These are phyloP conservation scores for Bipolaris victoriae DNA, from an alignment of 2,329 filamentous ascomycete species.

Conservation along the genomic window DNA sequence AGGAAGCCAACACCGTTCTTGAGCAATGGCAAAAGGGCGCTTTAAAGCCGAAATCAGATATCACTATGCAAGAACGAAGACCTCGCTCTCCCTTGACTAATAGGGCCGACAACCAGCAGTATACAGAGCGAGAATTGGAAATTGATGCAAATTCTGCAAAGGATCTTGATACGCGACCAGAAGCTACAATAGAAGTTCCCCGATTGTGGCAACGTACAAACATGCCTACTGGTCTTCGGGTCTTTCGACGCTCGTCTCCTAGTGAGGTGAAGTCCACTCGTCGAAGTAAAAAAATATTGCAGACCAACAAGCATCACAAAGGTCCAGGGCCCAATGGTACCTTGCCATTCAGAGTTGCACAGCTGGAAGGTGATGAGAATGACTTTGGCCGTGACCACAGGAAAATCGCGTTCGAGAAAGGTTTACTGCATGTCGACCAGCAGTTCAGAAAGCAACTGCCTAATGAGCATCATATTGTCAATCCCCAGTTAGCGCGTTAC, in stretches of 20 bases:
- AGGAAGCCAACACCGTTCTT: slow-evolving; percentile 59
- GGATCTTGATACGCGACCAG: not conserved
- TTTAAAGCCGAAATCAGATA: slow-evolving; percentile 27
- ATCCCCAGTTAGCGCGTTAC: slow-evolving; percentile 42
- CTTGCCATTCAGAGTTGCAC: slow-evolving; percentile 42
- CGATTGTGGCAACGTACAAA: slow-evolving; percentile 3
- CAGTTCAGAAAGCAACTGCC: slow-evolving; percentile 24
- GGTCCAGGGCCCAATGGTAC: slow-evolving; percentile 5
- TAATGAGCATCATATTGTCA: slow-evolving; percentile 22
- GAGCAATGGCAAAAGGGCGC: slow-evolving; percentile 59
- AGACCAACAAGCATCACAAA: not conserved
- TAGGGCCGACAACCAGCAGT: slow-evolving; percentile 29
- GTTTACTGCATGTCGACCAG: slow-evolving; percentile 38
- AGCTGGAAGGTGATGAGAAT: slow-evolving; percentile 53
- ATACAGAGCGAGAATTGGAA: not conserved
- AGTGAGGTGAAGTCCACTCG: slow-evolving; percentile 4
- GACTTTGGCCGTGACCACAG: slow-evolving; percentile 45
- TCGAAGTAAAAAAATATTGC: not conserved
- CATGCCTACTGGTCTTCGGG: slow-evolving; percentile 12
- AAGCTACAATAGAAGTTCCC: not conserved
- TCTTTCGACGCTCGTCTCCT: slow-evolving; percentile 18
- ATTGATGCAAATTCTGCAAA: slow-evolving; percentile 1
- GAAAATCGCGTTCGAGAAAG: slow-evolving; percentile 47
- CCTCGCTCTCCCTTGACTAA: slow-evolving; percentile 26
- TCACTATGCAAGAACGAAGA: not conserved